phyloP scores from a whole-genome alignment of 75 land plant species.

The Pinus albicaulis region DNA sequence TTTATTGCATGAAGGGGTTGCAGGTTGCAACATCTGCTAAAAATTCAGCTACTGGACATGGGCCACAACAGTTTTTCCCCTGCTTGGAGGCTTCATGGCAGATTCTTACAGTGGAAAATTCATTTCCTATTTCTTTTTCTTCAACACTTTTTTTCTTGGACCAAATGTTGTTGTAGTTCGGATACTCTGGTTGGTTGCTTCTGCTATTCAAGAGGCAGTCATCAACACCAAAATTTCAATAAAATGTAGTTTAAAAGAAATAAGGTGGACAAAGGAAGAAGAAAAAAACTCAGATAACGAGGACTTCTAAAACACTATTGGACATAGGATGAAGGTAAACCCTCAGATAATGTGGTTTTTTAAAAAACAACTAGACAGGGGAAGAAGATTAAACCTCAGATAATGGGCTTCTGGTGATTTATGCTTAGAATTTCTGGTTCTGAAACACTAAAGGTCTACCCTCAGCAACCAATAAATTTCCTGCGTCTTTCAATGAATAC shows the following conservation, averaged over 20 bases:
- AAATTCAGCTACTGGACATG: no score
- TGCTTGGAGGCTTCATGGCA: no score
- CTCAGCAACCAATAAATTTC: background rate
- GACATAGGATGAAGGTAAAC: no score
- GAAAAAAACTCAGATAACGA: conserved; percentile 36
- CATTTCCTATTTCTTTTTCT: no score
- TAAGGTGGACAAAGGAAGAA: background rate
- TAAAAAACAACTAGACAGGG: background rate
- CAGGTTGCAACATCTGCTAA: no score
- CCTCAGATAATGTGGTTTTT: no score
- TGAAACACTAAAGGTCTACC: background rate
- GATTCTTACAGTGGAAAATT: no score
- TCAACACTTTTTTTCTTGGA: no score
- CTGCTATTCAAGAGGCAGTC: conserved; percentile 17
- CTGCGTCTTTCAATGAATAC: background rate
- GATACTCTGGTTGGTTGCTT: conserved; percentile 31
- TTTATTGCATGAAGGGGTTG: no score
- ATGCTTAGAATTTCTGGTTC: conserved; percentile 38
- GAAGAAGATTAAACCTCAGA: conserved; percentile 28
- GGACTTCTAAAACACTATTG: no score
- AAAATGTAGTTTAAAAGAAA: background rate
- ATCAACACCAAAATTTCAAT: background rate
- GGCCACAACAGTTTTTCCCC: no score
- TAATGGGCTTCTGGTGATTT: conserved; percentile 43
- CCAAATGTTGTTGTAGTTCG: conserved; percentile 50